Evolutionary conservation across 495 filamentous ascomycete species (phyloP), one percentile per base, ranked within the genome.

Genomic region (Xylaria palmicola): DNA sequence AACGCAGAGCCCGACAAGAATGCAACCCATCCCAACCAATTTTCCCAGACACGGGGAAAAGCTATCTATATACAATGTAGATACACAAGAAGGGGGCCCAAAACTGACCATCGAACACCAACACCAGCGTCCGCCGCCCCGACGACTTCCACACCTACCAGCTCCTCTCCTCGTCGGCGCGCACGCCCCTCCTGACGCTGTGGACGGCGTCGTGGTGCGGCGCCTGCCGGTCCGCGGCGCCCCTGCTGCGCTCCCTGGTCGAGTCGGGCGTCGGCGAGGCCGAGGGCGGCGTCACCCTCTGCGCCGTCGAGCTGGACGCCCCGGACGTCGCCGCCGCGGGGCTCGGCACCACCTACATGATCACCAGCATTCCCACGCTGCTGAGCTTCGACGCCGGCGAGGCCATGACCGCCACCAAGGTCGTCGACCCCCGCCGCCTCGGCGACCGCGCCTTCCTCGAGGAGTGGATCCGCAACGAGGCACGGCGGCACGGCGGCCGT

Each of bases 151-250:
- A 84, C 66, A 85, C 78, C 37, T 81, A 88, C 59, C 79, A 81
- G 19, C 77, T 86, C 43, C 72, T 87, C 43, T 84, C 85, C 0
- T 79, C 86, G 2, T 79, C 82, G n/a, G 74, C 77, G 8, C 73
- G 79, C 20, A 78, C 73, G n/a, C 84, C 87, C 6, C 74, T 90
- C 6, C 75, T 90, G 32, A 90, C 88, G 1, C 73, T 90, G 13
- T 91, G 88, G 88, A 88, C 85, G 1, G 80, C 88, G 0, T 85
- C 83, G 8, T 90, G 80, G 72, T 90, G 86, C 69, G 68, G 79
- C 7, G 83, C 81, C 8, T 91, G 87, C 72, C 75, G 74, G 26
- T 63, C 70, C 15, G 78, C 89, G 19, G 74, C 73, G 3, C 85
- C 86, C 6, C 63, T 88, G 8, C 19, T 90, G 0, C 65, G 70